Evolutionary conservation across 2,329 filamentous ascomycete genomes (phyloP).

Genomic region (Ophiostoma montium): DNA sequence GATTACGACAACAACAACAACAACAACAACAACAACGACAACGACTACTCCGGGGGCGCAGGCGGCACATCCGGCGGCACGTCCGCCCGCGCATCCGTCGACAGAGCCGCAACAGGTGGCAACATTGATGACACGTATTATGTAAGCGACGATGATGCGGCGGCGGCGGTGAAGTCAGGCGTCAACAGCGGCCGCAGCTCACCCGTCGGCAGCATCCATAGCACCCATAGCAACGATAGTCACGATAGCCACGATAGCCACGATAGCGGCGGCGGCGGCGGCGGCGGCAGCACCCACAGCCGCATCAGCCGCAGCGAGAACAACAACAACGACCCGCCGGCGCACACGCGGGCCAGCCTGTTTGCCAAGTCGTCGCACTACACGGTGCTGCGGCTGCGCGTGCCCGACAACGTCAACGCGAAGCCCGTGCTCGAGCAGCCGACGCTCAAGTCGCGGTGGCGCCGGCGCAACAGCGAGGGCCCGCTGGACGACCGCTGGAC

Average conservation of each 20-base stretch:
- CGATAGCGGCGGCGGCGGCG: no score
- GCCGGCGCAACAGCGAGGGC: constrained; percentile 54
- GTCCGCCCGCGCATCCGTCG: no score
- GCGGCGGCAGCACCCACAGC: no score
- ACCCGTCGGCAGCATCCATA: no score
- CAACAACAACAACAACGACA: neutral
- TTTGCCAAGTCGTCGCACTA: constrained; percentile 41
- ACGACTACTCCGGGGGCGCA: neutral
- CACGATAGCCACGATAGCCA: no score
- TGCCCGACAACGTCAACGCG: constrained; percentile 24
- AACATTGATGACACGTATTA: no score
- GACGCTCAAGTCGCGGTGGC: constrained; percentile 40
- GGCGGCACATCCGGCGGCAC: no score
- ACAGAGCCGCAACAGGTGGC: no score
- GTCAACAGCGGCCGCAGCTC: no score
- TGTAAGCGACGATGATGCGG: no score
- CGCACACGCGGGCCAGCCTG: neutral
- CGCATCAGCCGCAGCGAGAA: neutral
- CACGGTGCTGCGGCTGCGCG: constrained; percentile 48
- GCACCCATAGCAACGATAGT: neutral
- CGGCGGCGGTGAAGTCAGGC: no score
- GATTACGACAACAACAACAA: neutral
- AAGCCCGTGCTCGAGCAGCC: constrained; percentile 25
- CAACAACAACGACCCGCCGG: neutral
- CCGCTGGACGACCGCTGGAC: constrained; percentile 64